Conservation (phyloP, 768 basidiomycete genomes). For the Naganishia vaughanmartiniae region DNA sequence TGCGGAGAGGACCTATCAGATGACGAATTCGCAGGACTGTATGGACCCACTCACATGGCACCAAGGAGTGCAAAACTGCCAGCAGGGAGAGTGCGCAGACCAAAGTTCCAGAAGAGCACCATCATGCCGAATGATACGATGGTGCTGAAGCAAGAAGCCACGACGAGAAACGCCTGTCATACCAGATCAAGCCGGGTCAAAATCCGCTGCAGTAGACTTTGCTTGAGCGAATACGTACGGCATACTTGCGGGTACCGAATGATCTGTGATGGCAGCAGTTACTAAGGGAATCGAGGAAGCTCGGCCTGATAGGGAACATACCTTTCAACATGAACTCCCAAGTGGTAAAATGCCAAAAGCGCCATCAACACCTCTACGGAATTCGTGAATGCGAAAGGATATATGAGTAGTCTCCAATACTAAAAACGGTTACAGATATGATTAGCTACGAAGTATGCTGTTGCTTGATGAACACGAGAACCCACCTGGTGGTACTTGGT, state of each 20-base stretch:
- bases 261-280: conserved; percentile 47
- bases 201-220: neutral
- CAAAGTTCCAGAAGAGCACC: conserved; percentile 62
- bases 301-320: conserved; percentile 22
- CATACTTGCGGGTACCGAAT: conserved; percentile 83
- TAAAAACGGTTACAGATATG: conserved; percentile 44
- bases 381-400: conserved; percentile 74
- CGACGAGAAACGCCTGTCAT: conserved; percentile 69
- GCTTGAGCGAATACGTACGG: conserved; percentile 55
- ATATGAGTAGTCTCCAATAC: conserved; percentile 79
- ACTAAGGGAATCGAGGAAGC: neutral
- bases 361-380: conserved; percentile 81
- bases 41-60: conserved; percentile 44
- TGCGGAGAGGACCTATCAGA: neutral
- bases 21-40: neutral
- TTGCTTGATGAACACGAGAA: neutral
- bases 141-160: conserved; percentile 66
- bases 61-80: conserved; percentile 76
- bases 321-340: conserved; percentile 71
- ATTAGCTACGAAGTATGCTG: neutral
- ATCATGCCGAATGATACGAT: conserved; percentile 66
- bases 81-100: conserved; percentile 70
- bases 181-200: neutral
- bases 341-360: conserved; percentile 69
- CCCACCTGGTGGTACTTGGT: conserved; percentile 83